Evolutionary conservation across 192 early-diverging fungal genomes (phyloP).

Genomic region (Backusella morwellensis): DNA sequence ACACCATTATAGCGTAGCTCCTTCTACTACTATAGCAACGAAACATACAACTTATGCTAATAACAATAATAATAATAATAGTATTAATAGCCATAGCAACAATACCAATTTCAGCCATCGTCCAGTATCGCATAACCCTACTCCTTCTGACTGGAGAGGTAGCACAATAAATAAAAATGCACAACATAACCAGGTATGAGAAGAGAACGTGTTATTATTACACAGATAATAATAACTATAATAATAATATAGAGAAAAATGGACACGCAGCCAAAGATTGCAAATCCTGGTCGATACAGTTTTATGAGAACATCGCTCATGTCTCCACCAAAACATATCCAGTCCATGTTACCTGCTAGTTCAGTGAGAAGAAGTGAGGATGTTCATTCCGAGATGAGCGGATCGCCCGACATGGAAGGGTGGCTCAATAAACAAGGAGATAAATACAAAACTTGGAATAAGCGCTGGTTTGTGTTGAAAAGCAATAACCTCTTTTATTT

Average conservation of each 20-base stretch:
- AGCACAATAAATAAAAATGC: background rate
- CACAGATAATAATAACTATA: background rate
- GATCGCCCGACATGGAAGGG: conserved; percentile 49
- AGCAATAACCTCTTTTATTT: conserved; percentile 53
- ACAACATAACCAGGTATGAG: background rate
- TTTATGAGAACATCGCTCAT: conserved; percentile 6
- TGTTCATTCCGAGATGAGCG: background rate
- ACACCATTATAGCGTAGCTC: background rate
- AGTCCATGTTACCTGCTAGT: background rate
- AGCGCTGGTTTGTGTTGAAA: conserved; percentile 59
- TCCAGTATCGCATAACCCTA: background rate
- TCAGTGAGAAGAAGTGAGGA: background rate
- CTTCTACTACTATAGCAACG: background rate
- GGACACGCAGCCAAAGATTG: background rate
- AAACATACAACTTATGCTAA: background rate
- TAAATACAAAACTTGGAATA: conserved; percentile 58
- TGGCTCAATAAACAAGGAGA: conserved; percentile 58
- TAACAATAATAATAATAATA: background rate
- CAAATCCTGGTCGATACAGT: conserved; percentile 3
- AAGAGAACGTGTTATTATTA: background rate
- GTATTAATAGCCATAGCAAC: too few relatives aligned
- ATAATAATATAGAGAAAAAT: background rate
- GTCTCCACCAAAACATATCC: background rate
- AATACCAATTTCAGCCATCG: background rate
- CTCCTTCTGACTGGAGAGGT: conserved; percentile 1